Base-by-base conservation (phyloP, 176 grass and related monocot species). In the Urochloa ruziziensis region DNA sequence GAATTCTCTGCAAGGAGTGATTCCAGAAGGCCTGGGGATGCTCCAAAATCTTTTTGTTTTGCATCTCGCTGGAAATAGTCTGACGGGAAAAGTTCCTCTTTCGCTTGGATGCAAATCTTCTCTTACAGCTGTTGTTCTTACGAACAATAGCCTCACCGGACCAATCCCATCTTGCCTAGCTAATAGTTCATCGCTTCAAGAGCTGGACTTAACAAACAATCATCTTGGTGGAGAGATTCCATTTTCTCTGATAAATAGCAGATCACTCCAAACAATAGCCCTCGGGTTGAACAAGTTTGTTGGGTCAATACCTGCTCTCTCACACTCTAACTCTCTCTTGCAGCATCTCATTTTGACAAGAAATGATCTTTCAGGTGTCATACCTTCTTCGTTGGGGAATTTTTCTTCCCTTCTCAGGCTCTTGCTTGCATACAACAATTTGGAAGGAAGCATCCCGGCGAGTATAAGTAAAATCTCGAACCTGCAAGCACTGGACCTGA, bases 331-430 rank as follows among this genome's bases (percentile, higher is more conserved):
- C 10, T 56, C 47, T 18, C 28, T 47, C 3, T 27, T 88, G 17
- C 0, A n/a, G 37, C 4, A 34, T 78, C 60, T 88, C 2, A 43
- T 69, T 10, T 10, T 88, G 3, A 3, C 9, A 37, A 10, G 2
- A n/a, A 88, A 88, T 25, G 40, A 73, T 66, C 82, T 89, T 29
- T 36, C 82, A 5, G 88, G 83, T 1, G 21, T 23, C 28, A 82
- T 86, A 27, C 88, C 88, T 24, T 54, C 77, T 10, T 70, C 88
- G 9, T 46, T 90, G 53, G 78, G 78, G 34, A 86, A 90, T 39
- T 11, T 86, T 1, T 70, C 88, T 44, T 76, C 77, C 6, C 49
- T 86, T 56, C 0, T 9, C 0, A 10, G 6, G 32, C 82, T 90
- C 35, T 23, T 62, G 12, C 77, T 90, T 52, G 24, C 18, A 13